Percentiles rank a stretch among this genome's conserved stretches.
These are phyloP conservation scores for Thuidium tamariscinum DNA, from an alignment of 225 moss, liverwort and hornwort species.

Conservation along the genomic window DNA sequence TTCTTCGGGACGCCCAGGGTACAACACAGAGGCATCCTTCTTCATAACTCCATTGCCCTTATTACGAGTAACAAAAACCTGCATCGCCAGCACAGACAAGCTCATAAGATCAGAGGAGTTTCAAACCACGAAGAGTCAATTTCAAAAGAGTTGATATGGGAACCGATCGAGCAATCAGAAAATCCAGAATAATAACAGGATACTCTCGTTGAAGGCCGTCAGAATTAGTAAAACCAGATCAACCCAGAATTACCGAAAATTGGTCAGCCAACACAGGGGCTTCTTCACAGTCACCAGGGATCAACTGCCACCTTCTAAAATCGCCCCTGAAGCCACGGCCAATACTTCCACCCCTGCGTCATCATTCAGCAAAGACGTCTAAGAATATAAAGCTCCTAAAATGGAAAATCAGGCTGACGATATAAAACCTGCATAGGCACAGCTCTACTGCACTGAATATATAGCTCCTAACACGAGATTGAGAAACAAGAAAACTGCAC, in stretches of 20 bases:
- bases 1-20: conserved; percentile 59
- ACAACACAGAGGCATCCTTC: conserved; percentile 69
- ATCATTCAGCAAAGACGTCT: neutral
- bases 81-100: neutral
- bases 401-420: neutral
- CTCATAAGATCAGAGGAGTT: neutral
- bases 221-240: neutral
- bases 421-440: neutral
- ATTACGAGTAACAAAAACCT: conserved; percentile 83
- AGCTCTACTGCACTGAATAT: neutral
- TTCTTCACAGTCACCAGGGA: conserved; percentile 85
- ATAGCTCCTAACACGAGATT: neutral
- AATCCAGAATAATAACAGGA: neutral
- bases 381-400: neutral
- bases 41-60: conserved; percentile 58
- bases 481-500: neutral
- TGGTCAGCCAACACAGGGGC: conserved; percentile 87
- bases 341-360: conserved; percentile 84
- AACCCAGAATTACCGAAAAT: conserved; percentile 58
- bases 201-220: neutral
- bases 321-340: conserved; percentile 97
- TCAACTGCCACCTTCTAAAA: conserved; percentile 95
- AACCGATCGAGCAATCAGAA: neutral
- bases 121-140: neutral
- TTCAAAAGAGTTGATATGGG: neutral